phyloP scores from a whole-genome alignment of 1,139 yeast species.

The Suhomyces yuchorum region DNA sequence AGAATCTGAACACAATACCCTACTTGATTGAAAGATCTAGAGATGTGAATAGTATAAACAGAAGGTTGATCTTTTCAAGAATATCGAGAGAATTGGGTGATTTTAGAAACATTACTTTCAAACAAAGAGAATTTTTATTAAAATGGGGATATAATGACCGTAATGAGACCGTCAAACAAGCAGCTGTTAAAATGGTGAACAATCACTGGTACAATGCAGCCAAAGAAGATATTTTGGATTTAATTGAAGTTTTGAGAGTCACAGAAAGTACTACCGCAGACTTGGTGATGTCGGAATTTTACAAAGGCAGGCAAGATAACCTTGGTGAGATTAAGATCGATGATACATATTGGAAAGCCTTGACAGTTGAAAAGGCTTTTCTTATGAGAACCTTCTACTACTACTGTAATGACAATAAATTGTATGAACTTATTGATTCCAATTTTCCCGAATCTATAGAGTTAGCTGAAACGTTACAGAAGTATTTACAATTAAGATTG shows the following conservation, averaged over 20 bases:
- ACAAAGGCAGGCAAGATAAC: conserved; percentile 62
- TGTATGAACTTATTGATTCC: conserved; percentile 62
- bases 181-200: conserved; percentile 73
- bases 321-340: conserved; percentile 60
- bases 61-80: conserved; percentile 73
- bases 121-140: conserved; percentile 66
- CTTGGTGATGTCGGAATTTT: conserved; percentile 63
- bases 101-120: conserved; percentile 58
- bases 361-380: conserved; percentile 77
- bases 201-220: conserved; percentile 71
- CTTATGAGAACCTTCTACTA: conserved; percentile 68
- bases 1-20: conserved; percentile 56
- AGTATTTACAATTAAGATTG: conserved; percentile 52
- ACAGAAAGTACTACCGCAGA: conserved; percentile 66
- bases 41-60: conserved; percentile 69
- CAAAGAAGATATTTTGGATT: conserved; percentile 69
- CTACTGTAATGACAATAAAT: conserved; percentile 57
- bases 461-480: conserved; percentile 59
- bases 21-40: conserved; percentile 78
- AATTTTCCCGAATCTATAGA: conserved; percentile 81
- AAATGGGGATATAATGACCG: conserved; percentile 89
- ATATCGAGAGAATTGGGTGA: conserved; percentile 70
- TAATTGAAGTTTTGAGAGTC: conserved; percentile 72
- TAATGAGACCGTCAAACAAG: conserved; percentile 68
- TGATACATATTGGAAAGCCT: conserved; percentile 62